Evolutionary conservation across 139 green algal genomes (phyloP).

Genomic region (Limnomonas spitsbergensis): DNA sequence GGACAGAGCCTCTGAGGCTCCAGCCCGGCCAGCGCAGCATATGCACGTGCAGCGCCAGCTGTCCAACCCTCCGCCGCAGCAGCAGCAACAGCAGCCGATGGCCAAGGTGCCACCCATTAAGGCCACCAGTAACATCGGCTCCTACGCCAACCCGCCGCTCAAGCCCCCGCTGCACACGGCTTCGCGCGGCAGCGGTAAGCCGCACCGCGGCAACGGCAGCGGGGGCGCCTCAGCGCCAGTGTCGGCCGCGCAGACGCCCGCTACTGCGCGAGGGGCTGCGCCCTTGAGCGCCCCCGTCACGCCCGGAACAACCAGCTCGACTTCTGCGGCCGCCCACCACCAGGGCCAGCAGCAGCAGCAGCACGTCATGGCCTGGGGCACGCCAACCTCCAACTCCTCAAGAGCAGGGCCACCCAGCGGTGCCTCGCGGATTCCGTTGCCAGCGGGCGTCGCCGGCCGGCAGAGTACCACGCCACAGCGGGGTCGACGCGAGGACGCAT

Average conservation of each 20-base stretch:
- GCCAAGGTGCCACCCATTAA: background rate
- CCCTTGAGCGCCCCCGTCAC: background rate
- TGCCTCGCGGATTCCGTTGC: background rate
- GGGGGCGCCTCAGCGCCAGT: background rate
- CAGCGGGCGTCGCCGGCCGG: no score
- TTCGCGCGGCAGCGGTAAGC: background rate
- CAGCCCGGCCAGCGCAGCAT: no score
- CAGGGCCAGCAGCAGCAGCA: background rate
- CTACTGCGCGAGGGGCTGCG: background rate
- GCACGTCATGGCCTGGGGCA: background rate
- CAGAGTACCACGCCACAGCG: no score
- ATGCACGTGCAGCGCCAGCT: background rate
- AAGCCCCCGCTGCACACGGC: background rate
- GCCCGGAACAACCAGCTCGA: background rate
- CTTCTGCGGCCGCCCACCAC: background rate
- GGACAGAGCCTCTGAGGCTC: background rate
- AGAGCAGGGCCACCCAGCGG: background rate
- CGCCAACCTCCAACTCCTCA: background rate
- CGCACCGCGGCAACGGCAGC: background rate
- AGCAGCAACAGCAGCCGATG: conserved; percentile 5
- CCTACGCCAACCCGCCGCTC: background rate
- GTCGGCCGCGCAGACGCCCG: background rate
- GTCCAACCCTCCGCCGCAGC: background rate
- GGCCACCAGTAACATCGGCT: conserved; percentile 14
- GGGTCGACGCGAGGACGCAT: no score